These are phyloP conservation scores for Triticum monococcum DNA, from an alignment of 176 grass and related monocot genomes.

Conservation along the genomic window DNA sequence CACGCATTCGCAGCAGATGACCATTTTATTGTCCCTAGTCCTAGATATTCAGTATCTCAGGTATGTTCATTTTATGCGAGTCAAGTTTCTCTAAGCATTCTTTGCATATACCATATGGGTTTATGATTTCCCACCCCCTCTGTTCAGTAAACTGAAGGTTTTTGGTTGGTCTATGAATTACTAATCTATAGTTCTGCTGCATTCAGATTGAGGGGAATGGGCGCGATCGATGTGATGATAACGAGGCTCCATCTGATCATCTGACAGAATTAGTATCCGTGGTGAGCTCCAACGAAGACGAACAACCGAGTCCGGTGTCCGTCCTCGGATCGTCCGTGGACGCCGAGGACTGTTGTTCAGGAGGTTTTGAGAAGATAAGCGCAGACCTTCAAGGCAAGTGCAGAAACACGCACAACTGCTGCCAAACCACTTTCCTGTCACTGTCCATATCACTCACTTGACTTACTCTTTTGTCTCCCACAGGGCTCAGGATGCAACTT, in stretches of 20 bases:
- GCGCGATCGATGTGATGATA: neutral
- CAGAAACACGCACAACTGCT: neutral
- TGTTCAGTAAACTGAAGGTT: neutral
- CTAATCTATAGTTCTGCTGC: neutral
- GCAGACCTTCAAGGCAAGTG: slow-evolving; percentile 75
- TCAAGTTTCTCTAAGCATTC: slow-evolving; percentile 15
- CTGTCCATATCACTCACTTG: neutral
- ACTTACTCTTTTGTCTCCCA: slow-evolving; percentile 17
- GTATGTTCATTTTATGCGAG: slow-evolving; percentile 24
- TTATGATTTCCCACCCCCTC: neutral
- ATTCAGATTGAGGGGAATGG: neutral
- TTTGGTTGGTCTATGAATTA: neutral
- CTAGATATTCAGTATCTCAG: slow-evolving; percentile 2
- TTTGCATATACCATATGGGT: neutral
- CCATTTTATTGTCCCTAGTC: neutral
- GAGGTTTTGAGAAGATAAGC: slow-evolving; percentile 81
- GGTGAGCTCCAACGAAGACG: slow-evolving; percentile 44
- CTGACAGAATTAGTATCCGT: neutral
- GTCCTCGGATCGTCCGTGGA: slow-evolving; percentile 55
- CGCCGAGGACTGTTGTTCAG: slow-evolving; percentile 45
- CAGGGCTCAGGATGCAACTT: slow-evolving; percentile 83
- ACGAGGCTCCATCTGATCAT: neutral
- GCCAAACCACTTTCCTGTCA: neutral
- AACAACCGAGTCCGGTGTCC: slow-evolving; percentile 61
- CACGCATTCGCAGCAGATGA: neutral